Evolutionary conservation across 2,329 filamentous ascomycete genomes (phyloP).

Genomic region (Scedosporium aurantiacum): DNA sequence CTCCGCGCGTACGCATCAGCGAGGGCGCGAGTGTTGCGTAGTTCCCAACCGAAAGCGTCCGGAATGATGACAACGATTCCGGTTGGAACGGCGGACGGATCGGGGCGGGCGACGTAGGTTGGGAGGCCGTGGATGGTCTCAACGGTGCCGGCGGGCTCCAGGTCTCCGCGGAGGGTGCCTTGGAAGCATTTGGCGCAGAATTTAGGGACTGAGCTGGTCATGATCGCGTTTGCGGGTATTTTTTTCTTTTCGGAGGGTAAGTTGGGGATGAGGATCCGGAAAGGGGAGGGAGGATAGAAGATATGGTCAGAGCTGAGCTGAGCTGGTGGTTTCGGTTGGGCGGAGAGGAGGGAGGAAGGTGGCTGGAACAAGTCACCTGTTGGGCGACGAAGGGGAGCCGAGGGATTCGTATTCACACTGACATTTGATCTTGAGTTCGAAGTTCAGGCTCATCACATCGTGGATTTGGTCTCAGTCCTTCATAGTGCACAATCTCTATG

Average conservation of each 20-base stretch:
- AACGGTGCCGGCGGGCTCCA: constrained; percentile 12
- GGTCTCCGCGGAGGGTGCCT: constrained; percentile 12
- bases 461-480: too few relatives aligned
- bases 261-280: background rate
- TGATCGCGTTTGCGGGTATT: background rate
- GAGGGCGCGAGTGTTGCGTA: constrained; percentile 38
- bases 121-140: constrained; percentile 14
- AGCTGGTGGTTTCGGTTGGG: too few relatives aligned
- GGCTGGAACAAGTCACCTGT: too few relatives aligned
- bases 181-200: constrained; percentile 13
- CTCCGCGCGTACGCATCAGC: constrained; percentile 39
- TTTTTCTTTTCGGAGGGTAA: background rate
- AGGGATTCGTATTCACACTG: too few relatives aligned
- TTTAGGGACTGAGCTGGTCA: constrained; percentile 5
- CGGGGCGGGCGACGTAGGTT: constrained; percentile 16
- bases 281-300: background rate
- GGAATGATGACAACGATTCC: constrained; percentile 40
- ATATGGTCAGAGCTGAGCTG: too few relatives aligned
- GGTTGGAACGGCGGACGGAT: constrained; percentile 15
- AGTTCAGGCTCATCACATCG: too few relatives aligned
- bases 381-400: too few relatives aligned
- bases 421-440: too few relatives aligned
- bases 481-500: too few relatives aligned
- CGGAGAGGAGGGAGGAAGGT: too few relatives aligned
- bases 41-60: constrained; percentile 41